Base-by-base conservation (phyloP, 441 rosid genomes). In the Gossypium aridum region DNA sequence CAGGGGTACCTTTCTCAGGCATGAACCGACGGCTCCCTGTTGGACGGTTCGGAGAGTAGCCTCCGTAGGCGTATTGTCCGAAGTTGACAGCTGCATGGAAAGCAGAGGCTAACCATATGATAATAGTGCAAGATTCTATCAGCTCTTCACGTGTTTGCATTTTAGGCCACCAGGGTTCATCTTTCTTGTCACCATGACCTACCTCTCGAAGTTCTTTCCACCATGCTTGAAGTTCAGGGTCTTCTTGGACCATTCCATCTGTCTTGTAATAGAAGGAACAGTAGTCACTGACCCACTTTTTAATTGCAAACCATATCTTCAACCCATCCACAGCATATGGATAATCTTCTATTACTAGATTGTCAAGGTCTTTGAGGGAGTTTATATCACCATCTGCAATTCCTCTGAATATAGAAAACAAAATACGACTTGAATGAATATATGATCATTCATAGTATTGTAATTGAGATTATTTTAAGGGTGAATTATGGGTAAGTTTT, bases 311-410 rank as follows among this genome's bases (percentile, higher is more conserved):
- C 91, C 95, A 90, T 37, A 90, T 86, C 62, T 90, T 88, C 23
- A 88, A 88, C 13, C 95, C 92, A 65, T 90, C 92, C 8, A 90
- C 91, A 45, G 85, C 98, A 4, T 82, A 93, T 8, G 98, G 98
- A 75, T 93, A 93, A 79, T 93, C 93, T 69, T 83, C 63, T 23
- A 89, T 84, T 71, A 86, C 28, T 7, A 89, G 71, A 2, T 80
- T 81, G 56, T 51, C 20, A 59, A 89, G 67, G 7, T 88, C 93
- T 7, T 85, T 80, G 0, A 72, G 84, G 0, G 85, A 76, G 6
- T 78, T 65, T 3, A 71, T 60, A 71, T 87, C 93, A 59, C 80
- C 79, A 8, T 86, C 85, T 10, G 90, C 91, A 55, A 89, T 25
- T 78, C 91, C 91, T 79, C 91, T 87, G 77, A 26, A 70, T 2